Percentiles rank a stretch among this genome's conserved stretches.
These are phyloP conservation scores for Abrus pulchellus DNA, from an alignment of 306 rosid species.

Conservation along the genomic window DNA sequence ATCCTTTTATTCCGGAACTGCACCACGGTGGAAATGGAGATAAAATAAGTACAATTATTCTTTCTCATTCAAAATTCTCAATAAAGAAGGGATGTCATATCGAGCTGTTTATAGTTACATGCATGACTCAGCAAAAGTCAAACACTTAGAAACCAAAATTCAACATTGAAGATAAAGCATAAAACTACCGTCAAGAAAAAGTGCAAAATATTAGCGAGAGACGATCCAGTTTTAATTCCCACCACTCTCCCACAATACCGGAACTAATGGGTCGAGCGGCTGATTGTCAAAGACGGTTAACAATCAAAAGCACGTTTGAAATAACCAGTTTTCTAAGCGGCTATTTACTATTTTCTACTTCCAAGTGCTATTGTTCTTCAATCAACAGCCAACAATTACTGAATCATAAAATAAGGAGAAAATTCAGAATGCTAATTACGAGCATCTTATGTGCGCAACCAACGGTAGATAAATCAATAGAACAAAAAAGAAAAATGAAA, in stretches of 20 bases:
- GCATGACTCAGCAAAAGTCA: background rate
- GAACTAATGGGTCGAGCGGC: conserved; percentile 12
- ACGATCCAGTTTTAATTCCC: background rate
- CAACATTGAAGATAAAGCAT: conserved; percentile 1
- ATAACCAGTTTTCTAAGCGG: background rate
- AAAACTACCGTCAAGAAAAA: conserved; percentile 9
- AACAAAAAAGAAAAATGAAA: background rate
- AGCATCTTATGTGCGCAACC: conserved; percentile 17
- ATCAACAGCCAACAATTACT: conserved; percentile 1
- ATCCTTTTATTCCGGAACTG: conserved; percentile 88
- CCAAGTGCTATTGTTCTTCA: conserved; percentile 10
- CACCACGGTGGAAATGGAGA: conserved; percentile 53
- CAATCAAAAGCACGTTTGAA: conserved; percentile 5
- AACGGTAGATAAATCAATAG: background rate
- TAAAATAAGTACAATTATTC: conserved; percentile 12
- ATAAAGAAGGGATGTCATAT: conserved; percentile 15
- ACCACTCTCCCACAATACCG: background rate
- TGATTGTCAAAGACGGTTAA: background rate
- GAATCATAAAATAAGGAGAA: background rate
- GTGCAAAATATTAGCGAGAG: background rate
- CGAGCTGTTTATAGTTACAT: background rate
- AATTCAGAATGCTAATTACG: conserved; percentile 10
- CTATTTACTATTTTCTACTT: conserved; percentile 20
- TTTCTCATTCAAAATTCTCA: conserved; percentile 19
- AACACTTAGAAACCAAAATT: background rate